Evolutionary conservation across 2,329 filamentous ascomycete species (phyloP), one percentile per base, ranked within the genome.

Genomic region (Cladosporium oxysporum): DNA sequence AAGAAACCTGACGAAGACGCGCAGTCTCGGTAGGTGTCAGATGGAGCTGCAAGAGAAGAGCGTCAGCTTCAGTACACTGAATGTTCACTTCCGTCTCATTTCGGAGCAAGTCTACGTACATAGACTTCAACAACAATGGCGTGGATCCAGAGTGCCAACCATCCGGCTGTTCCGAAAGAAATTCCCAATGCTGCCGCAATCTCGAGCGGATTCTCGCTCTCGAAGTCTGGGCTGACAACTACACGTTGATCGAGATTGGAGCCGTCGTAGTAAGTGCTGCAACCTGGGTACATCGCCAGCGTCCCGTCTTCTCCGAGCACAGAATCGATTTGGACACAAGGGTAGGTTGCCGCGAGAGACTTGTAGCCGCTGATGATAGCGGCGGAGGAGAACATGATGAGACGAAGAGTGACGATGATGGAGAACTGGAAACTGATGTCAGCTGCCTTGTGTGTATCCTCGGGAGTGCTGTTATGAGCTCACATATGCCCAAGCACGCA

Each of bases 1-100:
- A 86, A 5, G 83, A 85, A 1, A 87, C 78, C n/a, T 80, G 78
- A 11, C 85, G 79, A 58, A 88, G 74, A 7, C 85, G 77, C 49
- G 85, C 77, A 1, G 77, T 76, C 70, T 88, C 85, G 12, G 72
- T 78, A 0, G 85, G 83, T 0, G 85, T 88, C 21, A 85, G 7
- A 72, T 76, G 31, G 86, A 75, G 58, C 63, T 68, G 21, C 4
- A 23, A 50, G 52, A 53, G 49, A 18, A 5, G 2, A 53, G 28
- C 5, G 49, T 53, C 49, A 53, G 49, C 49, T 29, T 47, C 41
- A 47, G 2, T 5, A 21, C n/a, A 21, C 41, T 12, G 6, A 2
- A 1, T 1, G 8, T 21, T 21, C 41, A 12, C 10, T 21, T 21
- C 7, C n/a, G 8, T 47, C n/a, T 21, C 8, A 4, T 3, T 47